Evolutionary conservation across 2,329 filamentous ascomycete species (phyloP).

Genomic region (Scedosporium aurantiacum): DNA sequence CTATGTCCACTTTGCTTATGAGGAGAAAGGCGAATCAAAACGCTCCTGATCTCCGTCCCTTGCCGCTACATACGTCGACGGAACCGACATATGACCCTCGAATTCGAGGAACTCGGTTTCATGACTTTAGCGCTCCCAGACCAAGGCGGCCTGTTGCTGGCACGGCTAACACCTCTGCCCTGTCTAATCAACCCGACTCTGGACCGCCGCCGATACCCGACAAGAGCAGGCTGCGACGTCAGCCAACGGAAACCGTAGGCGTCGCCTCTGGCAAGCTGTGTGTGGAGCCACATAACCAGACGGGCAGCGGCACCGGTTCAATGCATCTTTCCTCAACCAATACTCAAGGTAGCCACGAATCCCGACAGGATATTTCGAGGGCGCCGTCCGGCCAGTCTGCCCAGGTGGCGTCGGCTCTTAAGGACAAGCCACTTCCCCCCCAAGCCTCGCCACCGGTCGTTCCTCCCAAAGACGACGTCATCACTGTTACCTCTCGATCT

Average conservation of each 20-base stretch:
- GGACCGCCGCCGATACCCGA: constrained; percentile 1
- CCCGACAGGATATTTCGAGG: constrained; percentile 14
- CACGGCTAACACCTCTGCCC: not conserved
- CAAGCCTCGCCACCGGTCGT: constrained; percentile 5
- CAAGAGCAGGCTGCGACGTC: constrained; percentile 1
- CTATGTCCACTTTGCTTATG: constrained; percentile 47
- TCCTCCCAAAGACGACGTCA: constrained; percentile 5
- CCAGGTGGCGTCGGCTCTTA: constrained; percentile 13
- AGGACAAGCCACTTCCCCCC: constrained; percentile 19
- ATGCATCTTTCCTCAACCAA: not conserved
- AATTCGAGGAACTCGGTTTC: constrained; percentile 52
- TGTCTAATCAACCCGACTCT: not conserved
- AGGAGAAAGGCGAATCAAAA: constrained; percentile 44
- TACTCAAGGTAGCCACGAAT: not conserved
- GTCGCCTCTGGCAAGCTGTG: not conserved
- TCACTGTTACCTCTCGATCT: not conserved
- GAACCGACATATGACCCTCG: constrained; percentile 48
- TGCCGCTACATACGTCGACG: constrained; percentile 28
- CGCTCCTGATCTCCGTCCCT: constrained; percentile 28
- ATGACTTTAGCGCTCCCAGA: constrained; percentile 54
- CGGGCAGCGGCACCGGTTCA: not conserved
- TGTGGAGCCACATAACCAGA: not conserved
- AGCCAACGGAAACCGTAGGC: not conserved
- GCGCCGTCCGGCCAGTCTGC: constrained; percentile 21
- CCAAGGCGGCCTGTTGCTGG: constrained; percentile 17